phyloP scores from a whole-genome alignment of 495 filamentous ascomycete species.

The Tuber microsphaerosporum region DNA sequence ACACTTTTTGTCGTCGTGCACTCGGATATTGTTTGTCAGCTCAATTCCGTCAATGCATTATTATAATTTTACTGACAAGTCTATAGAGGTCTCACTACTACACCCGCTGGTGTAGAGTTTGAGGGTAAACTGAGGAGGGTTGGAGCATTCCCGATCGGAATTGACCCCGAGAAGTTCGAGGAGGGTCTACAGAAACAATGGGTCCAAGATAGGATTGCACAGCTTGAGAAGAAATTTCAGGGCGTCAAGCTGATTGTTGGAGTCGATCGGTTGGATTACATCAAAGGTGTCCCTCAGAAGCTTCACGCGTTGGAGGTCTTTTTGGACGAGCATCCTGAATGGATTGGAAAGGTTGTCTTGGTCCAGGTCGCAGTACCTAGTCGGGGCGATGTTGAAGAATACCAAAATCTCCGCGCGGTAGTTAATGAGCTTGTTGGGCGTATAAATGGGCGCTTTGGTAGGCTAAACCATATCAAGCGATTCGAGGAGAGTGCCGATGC shows the following conservation, averaged over 20 bases:
- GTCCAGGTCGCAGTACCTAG: slow-evolving; percentile 91
- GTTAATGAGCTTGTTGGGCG: slow-evolving; percentile 83
- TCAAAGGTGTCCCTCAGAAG: slow-evolving; percentile 94
- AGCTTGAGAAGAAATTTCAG: slow-evolving; percentile 72
- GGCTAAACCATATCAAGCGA: neutral
- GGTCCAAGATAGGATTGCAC: slow-evolving; percentile 69
- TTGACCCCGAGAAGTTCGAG: slow-evolving; percentile 91
- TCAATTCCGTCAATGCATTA: neutral
- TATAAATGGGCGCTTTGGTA: slow-evolving; percentile 86
- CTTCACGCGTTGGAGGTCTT: slow-evolving; percentile 86
- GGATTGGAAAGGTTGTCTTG: slow-evolving; percentile 82
- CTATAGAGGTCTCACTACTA: slow-evolving; percentile 63
- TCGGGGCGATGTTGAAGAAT: slow-evolving; percentile 89
- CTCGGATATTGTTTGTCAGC: slow-evolving; percentile 62
- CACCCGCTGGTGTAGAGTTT: slow-evolving; percentile 75
- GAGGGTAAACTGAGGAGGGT: slow-evolving; percentile 57
- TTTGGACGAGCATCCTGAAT: slow-evolving; percentile 82
- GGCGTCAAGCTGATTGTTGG: slow-evolving; percentile 86
- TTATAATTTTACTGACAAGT: slow-evolving; percentile 9
- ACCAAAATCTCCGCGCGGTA: slow-evolving; percentile 84
- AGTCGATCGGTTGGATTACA: slow-evolving; percentile 88
- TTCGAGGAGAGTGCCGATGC: neutral
- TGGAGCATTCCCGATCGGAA: slow-evolving; percentile 84
- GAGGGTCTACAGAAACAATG: slow-evolving; percentile 73
- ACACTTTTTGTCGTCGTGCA: slow-evolving; percentile 83